Evolutionary conservation across 2,329 filamentous ascomycete species (phyloP).

Genomic region (Aspergillus quadricinctus): DNA sequence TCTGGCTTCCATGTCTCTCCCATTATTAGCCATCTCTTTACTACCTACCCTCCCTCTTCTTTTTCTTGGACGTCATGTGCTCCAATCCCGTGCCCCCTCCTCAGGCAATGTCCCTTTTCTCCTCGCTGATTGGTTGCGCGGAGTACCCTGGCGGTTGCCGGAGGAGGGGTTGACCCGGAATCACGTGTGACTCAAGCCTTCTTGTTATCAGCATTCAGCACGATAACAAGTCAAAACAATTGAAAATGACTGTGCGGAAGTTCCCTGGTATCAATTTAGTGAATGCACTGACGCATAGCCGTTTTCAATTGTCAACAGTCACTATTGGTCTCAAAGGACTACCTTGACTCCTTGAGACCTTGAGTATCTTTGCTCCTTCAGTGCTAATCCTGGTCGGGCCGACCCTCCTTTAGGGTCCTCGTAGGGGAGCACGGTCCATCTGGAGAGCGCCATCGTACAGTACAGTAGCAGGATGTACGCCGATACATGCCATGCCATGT

Average conservation of each 20-base stretch:
- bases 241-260: neutral
- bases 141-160: conserved; percentile 11
- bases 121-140: conserved; percentile 24
- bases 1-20: neutral
- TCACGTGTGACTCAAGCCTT: conserved; percentile 25
- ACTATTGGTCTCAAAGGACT: conserved; percentile 1
- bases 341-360: neutral
- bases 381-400: conserved; percentile 13
- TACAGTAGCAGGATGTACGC: neutral
- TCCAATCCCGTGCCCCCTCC: conserved; percentile 35
- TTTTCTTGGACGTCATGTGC: conserved; percentile 32
- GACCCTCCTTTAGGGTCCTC: conserved; percentile 7
- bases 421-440: neutral
- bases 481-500: neutral
- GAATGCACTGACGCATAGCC: neutral
- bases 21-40: conserved; percentile 12
- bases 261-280: neutral
- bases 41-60: conserved; percentile 12
- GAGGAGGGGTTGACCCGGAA: conserved; percentile 19
- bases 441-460: neutral
- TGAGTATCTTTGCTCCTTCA: neutral
- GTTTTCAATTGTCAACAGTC: neutral
- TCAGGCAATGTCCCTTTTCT: conserved; percentile 11
- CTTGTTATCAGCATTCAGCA: neutral
- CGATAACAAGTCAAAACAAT: neutral